Conservation (phyloP, 2,329 filamentous ascomycete species). For the Aureobasidium mangrovei region DNA sequence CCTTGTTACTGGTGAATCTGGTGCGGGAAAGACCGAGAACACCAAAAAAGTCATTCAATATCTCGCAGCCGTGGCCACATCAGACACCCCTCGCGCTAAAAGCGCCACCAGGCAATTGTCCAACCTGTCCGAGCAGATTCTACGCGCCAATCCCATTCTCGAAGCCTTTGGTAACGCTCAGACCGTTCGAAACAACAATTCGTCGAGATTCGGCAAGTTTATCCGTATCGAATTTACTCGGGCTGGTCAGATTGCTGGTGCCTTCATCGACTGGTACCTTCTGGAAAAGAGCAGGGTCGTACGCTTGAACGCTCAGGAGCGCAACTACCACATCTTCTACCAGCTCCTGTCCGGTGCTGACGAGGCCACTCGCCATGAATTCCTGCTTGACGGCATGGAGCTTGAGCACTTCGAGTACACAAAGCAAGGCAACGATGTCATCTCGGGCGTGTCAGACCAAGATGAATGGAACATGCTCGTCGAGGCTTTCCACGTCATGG, state of each 20-base stretch:
- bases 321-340: slow-evolving; percentile 97
- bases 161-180: slow-evolving; percentile 98
- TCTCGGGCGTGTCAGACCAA: slow-evolving; percentile 78
- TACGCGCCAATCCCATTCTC: slow-evolving; percentile 91
- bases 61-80: slow-evolving; percentile 82
- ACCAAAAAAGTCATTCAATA: slow-evolving; percentile 99
- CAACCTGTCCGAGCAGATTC: slow-evolving; percentile 89
- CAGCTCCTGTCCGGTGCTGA: slow-evolving; percentile 84
- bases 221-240: slow-evolving; percentile 93
- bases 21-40: slow-evolving; percentile 96
- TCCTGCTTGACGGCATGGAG: slow-evolving; percentile 65
- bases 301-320: slow-evolving; percentile 73
- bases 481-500: slow-evolving; percentile 92
- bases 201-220: slow-evolving; percentile 96
- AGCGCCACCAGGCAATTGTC: slow-evolving; percentile 60
- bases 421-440: slow-evolving; percentile 80
- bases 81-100: slow-evolving; percentile 58
- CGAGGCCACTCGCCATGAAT: slow-evolving; percentile 59
- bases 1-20: slow-evolving; percentile 93
- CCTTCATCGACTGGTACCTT: slow-evolving; percentile 97
- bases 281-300: slow-evolving; percentile 98
- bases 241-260: slow-evolving; percentile 82
- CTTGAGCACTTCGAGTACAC: slow-evolving; percentile 90
- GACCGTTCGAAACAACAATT: slow-evolving; percentile 96
- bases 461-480: slow-evolving; percentile 86